Conservation (phyloP, 2,329 filamentous ascomycete genomes). For the Cadophora gregata region DNA sequence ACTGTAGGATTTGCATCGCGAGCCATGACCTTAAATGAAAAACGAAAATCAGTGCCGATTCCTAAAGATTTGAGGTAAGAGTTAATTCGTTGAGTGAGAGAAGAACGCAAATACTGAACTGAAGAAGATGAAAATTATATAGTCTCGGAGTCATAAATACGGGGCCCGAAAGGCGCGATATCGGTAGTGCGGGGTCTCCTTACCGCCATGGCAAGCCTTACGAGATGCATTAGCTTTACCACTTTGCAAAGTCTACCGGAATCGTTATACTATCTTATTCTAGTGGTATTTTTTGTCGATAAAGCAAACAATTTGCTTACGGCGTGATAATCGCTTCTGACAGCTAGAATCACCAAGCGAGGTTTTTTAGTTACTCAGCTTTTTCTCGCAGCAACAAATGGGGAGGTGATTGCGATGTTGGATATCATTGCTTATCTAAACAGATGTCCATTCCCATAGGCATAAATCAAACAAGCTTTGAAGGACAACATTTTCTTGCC, state of each 20-base stretch:
- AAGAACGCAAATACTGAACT: neutral
- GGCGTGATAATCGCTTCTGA: neutral
- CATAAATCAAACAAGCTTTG: too few species aligned
- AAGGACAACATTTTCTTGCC: too few species aligned
- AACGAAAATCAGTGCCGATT: neutral
- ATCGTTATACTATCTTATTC: neutral
- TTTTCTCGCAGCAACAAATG: neutral
- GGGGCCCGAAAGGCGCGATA: conserved; percentile 3
- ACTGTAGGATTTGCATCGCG: neutral
- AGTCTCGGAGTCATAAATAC: neutral
- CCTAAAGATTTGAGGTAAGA: too few species aligned
- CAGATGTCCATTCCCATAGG: too few species aligned
- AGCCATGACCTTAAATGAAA: neutral
- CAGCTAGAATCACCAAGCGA: neutral
- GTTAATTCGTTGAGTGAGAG: too few species aligned
- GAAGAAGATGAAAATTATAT: neutral
- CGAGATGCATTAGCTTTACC: conserved; percentile 9
- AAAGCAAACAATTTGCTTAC: neutral
- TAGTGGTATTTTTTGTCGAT: neutral
- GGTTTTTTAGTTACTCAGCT: neutral
- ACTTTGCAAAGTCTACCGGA: neutral
- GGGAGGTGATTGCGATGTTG: neutral
- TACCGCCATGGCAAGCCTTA: neutral
- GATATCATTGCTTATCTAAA: neutral
- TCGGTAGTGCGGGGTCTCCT: conserved; percentile 6